Evolutionary conservation across 75 land plant species (phyloP), one percentile per base, ranked within the genome.

Genomic region (Pseudotsuga menziesii): DNA sequence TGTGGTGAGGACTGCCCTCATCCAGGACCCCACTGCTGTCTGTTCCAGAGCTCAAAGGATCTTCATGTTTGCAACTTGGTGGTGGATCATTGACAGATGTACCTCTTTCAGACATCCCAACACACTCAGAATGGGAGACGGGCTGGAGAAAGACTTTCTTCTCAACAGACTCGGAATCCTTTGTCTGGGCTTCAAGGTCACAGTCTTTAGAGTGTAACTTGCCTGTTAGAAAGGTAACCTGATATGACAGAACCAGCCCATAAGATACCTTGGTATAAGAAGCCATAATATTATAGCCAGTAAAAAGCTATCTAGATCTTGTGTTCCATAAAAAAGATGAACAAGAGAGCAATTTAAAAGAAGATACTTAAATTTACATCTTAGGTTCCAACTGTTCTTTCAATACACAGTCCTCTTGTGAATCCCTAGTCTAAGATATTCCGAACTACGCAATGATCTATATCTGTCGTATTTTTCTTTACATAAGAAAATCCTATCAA

Each of bases 11-110:
- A 72, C 87, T 85, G 16, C 82, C 82, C 0, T 85, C 81, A 58
- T 86, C 85, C 8, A 80, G 72, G 44, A 78, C 80, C 62, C 64
- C 82, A 64, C 85, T 86, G 74, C 83, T 83, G n/a, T 41, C 72
- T 69, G 48, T 69, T 19, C 76, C 71, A 5, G 88, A 83, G 73
- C 80, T 78, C 72, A 69, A 7, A n/a, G 79, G 70, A 57, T 86
- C 88, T 77, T 80, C 88, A 23, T 81, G 83, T 41, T 84, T 84
- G 44, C 76, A 73, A 6, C 52, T 54, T 39, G 74, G 57, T 56
- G 75, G 57, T 20, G 22, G 36, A 20, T 52, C 36, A 44, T 54
- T 25, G 57, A 41, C 13, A 69, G 72, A n/a, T 39, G 25, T 22
- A 69, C 23, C 13, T 17, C 39, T 69, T 13, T 77, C 75, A 12